Evolutionary conservation across 805 yeast species (phyloP).

Genomic region (Pichia sporocuriosa): DNA sequence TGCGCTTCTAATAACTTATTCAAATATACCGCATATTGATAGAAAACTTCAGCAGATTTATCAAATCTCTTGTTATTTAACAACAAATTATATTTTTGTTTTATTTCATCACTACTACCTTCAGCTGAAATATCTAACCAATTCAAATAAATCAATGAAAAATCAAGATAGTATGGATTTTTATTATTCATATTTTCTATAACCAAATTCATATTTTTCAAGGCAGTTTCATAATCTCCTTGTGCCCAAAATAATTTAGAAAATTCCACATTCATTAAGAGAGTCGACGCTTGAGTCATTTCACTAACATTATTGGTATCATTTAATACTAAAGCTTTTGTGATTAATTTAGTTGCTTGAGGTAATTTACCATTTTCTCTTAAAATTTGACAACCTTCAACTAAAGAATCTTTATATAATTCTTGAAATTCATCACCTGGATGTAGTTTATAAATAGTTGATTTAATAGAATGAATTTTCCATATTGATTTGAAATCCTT

Average conservation of each 20-base stretch:
- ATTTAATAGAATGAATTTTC: constrained; percentile 40
- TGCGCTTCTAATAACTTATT: constrained; percentile 71
- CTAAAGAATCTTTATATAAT: constrained; percentile 44
- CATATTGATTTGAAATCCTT: constrained; percentile 39
- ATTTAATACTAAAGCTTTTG: constrained; percentile 48
- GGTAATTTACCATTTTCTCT: constrained; percentile 64
- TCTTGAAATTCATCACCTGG: constrained; percentile 19
- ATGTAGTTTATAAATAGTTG: constrained; percentile 29
- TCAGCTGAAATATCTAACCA: constrained; percentile 88
- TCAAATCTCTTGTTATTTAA: constrained; percentile 36
- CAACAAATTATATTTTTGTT: constrained; percentile 60
- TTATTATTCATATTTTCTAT: constrained; percentile 15
- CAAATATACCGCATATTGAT: constrained; percentile 71
- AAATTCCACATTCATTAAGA: constrained; percentile 58
- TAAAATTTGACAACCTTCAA: constrained; percentile 56
- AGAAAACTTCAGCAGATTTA: constrained; percentile 59
- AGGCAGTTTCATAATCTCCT: constrained; percentile 81
- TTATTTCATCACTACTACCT: constrained; percentile 66
- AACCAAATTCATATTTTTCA: constrained; percentile 50
- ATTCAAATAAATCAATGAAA: constrained; percentile 72
- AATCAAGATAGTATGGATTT: constrained; percentile 27
- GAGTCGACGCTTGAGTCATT: constrained; percentile 8
- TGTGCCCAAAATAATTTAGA: constrained; percentile 83
- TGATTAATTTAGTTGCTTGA: constrained; percentile 60
- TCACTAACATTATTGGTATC: constrained; percentile 18